Conservation (phyloP, 768 basidiomycete species). For the Russula compacta region DNA sequence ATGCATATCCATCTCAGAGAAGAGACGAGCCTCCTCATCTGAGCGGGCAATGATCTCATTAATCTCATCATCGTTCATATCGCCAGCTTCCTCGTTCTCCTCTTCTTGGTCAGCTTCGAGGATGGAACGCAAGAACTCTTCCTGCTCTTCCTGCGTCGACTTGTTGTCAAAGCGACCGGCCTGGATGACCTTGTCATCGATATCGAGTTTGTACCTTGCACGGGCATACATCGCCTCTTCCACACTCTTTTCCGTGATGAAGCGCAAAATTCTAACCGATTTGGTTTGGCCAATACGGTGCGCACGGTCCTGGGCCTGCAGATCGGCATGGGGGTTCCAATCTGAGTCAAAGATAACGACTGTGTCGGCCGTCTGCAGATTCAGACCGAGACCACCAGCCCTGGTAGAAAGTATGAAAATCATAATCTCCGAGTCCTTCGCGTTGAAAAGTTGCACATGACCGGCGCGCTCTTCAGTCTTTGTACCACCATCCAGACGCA, state of each 20-base stretch:
- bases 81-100: conserved; percentile 81
- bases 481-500: conserved; percentile 92
- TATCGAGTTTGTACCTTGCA: conserved; percentile 92
- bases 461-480: conserved; percentile 92
- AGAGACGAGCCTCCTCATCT: conserved; percentile 68
- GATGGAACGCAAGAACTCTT: conserved; percentile 87
- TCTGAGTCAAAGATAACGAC: conserved; percentile 84
- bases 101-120: conserved; percentile 86
- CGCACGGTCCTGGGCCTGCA: conserved; percentile 98
- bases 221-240: conserved; percentile 97
- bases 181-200: conserved; percentile 99
- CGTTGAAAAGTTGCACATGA: conserved; percentile 82
- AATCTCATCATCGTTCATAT: conserved; percentile 91
- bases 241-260: conserved; percentile 97
- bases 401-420: conserved; percentile 92
- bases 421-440: conserved; percentile 76
- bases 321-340: conserved; percentile 97
- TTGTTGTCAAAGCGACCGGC: conserved; percentile 99
- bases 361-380: conserved; percentile 84
- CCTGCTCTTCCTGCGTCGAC: conserved; percentile 95
- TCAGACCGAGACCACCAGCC: conserved; percentile 91
- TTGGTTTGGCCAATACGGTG: conserved; percentile 99
- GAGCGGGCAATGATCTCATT: conserved; percentile 85
- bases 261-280: conserved; percentile 90
- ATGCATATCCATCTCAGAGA: conserved; percentile 74